Evolutionary conservation across 2,329 filamentous ascomycete genomes (phyloP).

Genomic region (Claviceps africana): DNA sequence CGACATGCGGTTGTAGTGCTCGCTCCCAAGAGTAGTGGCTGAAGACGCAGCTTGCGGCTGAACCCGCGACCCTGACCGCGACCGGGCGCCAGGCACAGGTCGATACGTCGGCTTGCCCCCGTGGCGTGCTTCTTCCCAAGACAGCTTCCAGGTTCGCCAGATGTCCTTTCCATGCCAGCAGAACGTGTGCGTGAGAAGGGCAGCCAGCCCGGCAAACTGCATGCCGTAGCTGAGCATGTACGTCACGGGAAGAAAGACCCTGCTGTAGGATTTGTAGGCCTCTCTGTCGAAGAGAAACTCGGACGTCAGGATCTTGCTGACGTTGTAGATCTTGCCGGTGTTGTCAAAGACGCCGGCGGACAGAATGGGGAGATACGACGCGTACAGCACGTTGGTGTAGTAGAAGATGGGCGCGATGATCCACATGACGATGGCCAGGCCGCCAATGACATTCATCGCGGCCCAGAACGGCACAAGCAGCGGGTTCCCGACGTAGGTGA

Average conservation of each 20-base stretch:
- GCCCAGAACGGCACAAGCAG: constrained; percentile 78
- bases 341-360: constrained; percentile 81
- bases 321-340: constrained; percentile 64
- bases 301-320: constrained; percentile 61
- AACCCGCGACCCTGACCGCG: constrained; percentile 4
- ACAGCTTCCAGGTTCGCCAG: constrained; percentile 59
- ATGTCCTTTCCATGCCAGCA: constrained; percentile 82
- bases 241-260: constrained; percentile 74
- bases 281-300: constrained; percentile 66
- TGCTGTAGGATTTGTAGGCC: constrained; percentile 68
- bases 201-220: constrained; percentile 71
- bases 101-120: constrained; percentile 38
- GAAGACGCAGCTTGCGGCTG: constrained; percentile 11
- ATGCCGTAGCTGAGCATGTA: constrained; percentile 79
- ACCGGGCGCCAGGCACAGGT: constrained; percentile 22
- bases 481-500: constrained; percentile 76
- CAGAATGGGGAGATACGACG: constrained; percentile 75
- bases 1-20: constrained; percentile 13
- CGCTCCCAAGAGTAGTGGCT: constrained; percentile 10
- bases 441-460: constrained; percentile 70
- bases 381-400: constrained; percentile 66
- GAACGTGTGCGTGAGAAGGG: constrained; percentile 64
- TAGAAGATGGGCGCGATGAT: constrained; percentile 66
- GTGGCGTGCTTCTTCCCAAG: constrained; percentile 47
- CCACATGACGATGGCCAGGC: constrained; percentile 74